Base-by-base conservation (phyloP, 352 stramenopile genomes). In the Albugo laibachii region DNA sequence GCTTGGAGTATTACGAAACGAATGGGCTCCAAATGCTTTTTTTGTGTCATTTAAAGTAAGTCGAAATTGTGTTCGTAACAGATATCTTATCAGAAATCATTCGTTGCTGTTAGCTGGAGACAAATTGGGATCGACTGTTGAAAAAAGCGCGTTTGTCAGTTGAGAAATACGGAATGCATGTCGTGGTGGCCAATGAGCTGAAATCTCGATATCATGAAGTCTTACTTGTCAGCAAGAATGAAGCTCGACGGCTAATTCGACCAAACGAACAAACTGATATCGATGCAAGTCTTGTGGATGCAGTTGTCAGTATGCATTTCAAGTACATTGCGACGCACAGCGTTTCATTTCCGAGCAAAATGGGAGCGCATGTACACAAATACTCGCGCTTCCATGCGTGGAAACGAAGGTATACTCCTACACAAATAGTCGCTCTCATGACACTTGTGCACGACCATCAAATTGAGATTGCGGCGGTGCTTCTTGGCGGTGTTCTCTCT, bases 101-200 rank as follows among this genome's bases (percentile, higher is more conserved):
- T 10, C 24, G 3, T 31, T 10, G 8, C 20, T 19, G 20, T 43
- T 43, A 43, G 67, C 76, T 99, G 20, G 95, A 99, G 69, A 99
- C 95, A 5, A 94, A 99, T 70, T 68, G 63, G 45, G 63, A 76
- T 1, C 83, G 98, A 41, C 71, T 99, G 40, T 63, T 84, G 24
- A 48, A 82, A 52, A 99, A 99, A 64, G 83, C 89, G 15, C 66
- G 81, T 47, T 66, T 80, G 56, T 78, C 94, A 1, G 84, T 99
- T 20, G 60, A 78, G 53, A 95, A 84, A 52, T 98, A 99, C 59
- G 75, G 71, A 42, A 91, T 98, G 65, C 88, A 99, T 57, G 54
- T 97, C 37, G 95, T 99, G 1, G 80, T 99, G 38, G 95, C 93
- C 2, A 99, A 99, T 69, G 68, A 97, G 48, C 76, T 99, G 31